Base-by-base conservation (phyloP, 2,329 filamentous ascomycete species). In the Fusarium drepaniforme region DNA sequence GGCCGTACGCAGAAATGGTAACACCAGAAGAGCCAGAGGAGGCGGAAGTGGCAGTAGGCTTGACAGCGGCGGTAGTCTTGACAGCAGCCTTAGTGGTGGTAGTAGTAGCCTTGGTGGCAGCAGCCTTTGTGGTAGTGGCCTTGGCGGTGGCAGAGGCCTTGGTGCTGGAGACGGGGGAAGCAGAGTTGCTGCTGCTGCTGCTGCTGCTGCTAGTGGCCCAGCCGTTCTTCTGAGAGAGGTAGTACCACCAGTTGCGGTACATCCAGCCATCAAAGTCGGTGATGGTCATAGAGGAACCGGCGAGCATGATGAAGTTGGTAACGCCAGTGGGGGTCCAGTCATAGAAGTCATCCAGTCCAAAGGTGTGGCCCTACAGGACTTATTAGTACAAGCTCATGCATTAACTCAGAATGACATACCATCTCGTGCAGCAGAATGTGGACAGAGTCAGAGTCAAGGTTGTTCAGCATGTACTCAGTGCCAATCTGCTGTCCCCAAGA, bases 191-290 rank as follows among this genome's bases (percentile, higher is more conserved):
- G 18, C 18, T 56, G 18, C 18, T 56, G 23, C 38, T 51, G n/a
- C 60, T 25, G 15, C 33, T 74, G 3, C 57, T 23, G n/a, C 40
- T 37, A 5, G 72, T 67, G 5, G 37, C 51, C 79, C 79, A 81
- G 56, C 68, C 71, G 25, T 80, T 74, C 51, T 77, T 76, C 18
- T 74, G 74, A 12, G 79, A 76, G 23, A 81, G 72, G 66, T 81
- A 77, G 69, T 81, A 80, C 84, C 85, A 87, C 84, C 84, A 87
- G 75, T 87, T 84, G 23, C 85, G 80, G 58, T 83, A 79, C 85
- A 87, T 87, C 86, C 85, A 87, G 33, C 83, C 84, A 68, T 87
- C 85, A 64, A 87, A 87, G 49, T 87, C 84, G 6, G 85, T 87
- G 56, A 87, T 82, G 59, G 80, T 73, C 37, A 76, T 81, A 1